Percentiles rank a stretch among this genome's conserved stretches.
These are phyloP conservation scores for Alternaria alternata DNA, from an alignment of 2,329 filamentous ascomycete genomes.

Conservation along the genomic window DNA sequence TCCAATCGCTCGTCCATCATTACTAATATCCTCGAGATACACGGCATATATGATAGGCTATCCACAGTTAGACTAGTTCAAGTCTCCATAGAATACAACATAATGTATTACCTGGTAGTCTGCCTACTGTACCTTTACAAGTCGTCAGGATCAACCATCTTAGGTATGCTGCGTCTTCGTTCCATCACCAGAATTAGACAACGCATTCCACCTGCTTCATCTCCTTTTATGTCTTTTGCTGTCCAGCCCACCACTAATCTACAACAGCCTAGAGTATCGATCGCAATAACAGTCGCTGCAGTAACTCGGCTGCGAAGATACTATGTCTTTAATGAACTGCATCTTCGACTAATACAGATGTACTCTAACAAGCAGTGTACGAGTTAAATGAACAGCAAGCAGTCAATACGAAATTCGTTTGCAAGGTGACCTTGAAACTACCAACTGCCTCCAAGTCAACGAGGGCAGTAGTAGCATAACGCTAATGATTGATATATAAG, in stretches of 20 bases:
- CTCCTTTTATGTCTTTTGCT: background rate
- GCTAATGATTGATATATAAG: too few species aligned
- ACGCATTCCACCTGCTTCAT: background rate
- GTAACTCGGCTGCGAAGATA: background rate
- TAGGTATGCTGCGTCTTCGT: background rate
- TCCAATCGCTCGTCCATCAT: background rate
- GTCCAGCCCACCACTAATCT: background rate
- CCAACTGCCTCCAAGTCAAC: background rate
- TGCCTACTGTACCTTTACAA: too few species aligned
- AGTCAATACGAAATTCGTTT: background rate
- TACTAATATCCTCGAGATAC: background rate
- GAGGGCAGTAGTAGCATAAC: too few species aligned
- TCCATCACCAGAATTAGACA: background rate
- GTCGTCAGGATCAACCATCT: too few species aligned
- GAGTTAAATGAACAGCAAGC: background rate
- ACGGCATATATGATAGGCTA: too few species aligned
- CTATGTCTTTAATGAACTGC: background rate
- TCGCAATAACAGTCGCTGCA: background rate
- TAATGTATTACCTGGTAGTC: too few species aligned
- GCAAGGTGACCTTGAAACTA: background rate
- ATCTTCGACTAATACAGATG: background rate
- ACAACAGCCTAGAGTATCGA: background rate
- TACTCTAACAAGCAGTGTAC: background rate
- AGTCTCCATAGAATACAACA: too few species aligned
- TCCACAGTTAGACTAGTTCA: too few species aligned